phyloP scores from a whole-genome alignment of 78 protist species.

The Parvularia atlantis region DNA sequence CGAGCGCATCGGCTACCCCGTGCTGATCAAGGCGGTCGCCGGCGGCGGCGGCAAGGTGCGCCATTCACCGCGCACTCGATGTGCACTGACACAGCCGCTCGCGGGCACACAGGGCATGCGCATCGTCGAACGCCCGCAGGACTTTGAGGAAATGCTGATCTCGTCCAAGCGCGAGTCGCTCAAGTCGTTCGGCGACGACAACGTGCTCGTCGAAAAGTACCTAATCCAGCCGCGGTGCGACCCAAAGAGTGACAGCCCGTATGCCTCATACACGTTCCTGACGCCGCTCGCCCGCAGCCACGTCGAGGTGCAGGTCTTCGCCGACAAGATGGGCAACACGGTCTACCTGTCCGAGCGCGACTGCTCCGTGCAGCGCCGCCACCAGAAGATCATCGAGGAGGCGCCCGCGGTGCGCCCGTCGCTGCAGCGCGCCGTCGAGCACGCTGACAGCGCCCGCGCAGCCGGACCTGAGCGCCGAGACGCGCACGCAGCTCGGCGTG shows the following conservation, averaged over 20 bases:
- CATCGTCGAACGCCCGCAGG: conserved; percentile 24
- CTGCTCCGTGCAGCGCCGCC: conserved; percentile 89
- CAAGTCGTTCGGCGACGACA: conserved; percentile 74
- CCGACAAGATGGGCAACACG: conserved; percentile 76
- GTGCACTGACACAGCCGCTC: too few species aligned
- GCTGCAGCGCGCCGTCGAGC: neutral
- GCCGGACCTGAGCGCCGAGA: conserved; percentile 33
- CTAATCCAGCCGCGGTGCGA: conserved; percentile 57
- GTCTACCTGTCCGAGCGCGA: conserved; percentile 88
- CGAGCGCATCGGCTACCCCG: conserved; percentile 75
- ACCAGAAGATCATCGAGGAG: conserved; percentile 94
- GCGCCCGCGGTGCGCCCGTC: conserved; percentile 77
- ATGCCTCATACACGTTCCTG: too few species aligned
- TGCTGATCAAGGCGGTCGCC: conserved; percentile 77
- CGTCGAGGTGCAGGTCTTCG: conserved; percentile 85
- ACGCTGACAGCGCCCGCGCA: neutral
- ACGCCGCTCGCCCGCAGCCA: neutral
- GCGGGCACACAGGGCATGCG: too few species aligned
- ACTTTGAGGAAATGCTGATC: conserved; percentile 43
- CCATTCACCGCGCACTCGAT: too few species aligned
- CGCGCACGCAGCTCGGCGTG: conserved; percentile 64
- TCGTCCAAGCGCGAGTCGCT: conserved; percentile 67
- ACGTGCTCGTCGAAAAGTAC: conserved; percentile 74
- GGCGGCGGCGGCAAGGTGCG: conserved; percentile 96
- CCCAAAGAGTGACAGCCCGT: conserved; percentile 17